Evolutionary conservation across 1,139 yeast genomes (phyloP).

Genomic region (Yamadazyma siamensis): DNA sequence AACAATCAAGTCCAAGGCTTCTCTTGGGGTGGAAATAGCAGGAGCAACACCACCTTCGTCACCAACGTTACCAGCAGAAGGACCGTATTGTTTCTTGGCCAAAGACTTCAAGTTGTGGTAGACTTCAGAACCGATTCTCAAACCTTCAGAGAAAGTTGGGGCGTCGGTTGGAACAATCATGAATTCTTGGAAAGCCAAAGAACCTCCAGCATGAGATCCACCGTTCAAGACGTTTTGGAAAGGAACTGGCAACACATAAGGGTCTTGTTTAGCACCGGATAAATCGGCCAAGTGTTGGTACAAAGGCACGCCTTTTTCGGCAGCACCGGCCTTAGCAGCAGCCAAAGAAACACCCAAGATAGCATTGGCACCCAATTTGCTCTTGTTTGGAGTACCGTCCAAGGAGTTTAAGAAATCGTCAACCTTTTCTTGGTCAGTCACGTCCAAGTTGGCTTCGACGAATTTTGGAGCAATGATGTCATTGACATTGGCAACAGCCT

Average conservation of each 20-base stretch:
- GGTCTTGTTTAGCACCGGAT: constrained; percentile 54
- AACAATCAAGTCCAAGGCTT: constrained; percentile 89
- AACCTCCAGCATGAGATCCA: constrained; percentile 99
- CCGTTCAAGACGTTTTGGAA: constrained; percentile 98
- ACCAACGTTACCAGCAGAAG: constrained; percentile 98
- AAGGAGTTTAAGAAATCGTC: constrained; percentile 75
- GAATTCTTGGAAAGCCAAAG: constrained; percentile 96
- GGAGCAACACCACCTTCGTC: constrained; percentile 99
- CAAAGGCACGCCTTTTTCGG: constrained; percentile 81
- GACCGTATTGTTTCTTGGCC: constrained; percentile 91
- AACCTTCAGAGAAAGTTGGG: constrained; percentile 82
- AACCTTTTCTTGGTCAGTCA: constrained; percentile 72
- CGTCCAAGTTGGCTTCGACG: constrained; percentile 67
- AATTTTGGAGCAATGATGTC: constrained; percentile 86
- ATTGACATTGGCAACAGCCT: constrained; percentile 91
- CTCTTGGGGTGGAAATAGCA: constrained; percentile 85
- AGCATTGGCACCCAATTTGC: constrained; percentile 94
- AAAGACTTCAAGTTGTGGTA: constrained; percentile 90
- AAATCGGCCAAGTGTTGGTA: constrained; percentile 80
- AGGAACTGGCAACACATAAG: constrained; percentile 89
- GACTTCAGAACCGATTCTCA: constrained; percentile 94
- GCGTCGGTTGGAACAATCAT: constrained; percentile 96
- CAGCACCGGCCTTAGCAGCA: constrained; percentile 93
- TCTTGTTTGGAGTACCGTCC: constrained; percentile 93
- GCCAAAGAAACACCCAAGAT: constrained; percentile 93